These are phyloP conservation scores for Ampelocalamus luodianensis DNA, from an alignment of 176 grass and related monocot genomes.

Conservation along the genomic window DNA sequence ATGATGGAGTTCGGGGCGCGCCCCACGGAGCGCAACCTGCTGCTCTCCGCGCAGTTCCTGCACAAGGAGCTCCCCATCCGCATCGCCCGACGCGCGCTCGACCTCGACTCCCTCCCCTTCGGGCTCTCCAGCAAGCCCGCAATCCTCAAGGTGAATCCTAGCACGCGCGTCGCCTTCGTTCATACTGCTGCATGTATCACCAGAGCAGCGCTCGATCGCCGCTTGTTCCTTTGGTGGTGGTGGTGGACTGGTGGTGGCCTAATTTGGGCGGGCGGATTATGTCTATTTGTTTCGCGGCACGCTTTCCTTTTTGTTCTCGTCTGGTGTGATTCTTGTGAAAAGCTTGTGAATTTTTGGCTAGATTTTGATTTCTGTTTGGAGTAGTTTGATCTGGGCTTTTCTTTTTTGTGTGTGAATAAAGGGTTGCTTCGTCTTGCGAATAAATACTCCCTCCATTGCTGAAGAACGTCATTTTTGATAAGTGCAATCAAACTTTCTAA, in stretches of 20 bases:
- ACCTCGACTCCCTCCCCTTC: conserved; percentile 72
- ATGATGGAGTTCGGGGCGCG: conserved; percentile 89
- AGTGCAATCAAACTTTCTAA: too few relatives aligned
- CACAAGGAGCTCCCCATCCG: conserved; percentile 81
- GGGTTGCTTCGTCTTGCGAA: background rate
- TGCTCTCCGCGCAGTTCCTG: conserved; percentile 80
- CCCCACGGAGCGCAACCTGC: conserved; percentile 61
- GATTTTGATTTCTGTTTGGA: background rate
- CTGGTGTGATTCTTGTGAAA: background rate
- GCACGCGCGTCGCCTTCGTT: background rate
- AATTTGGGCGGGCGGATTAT: background rate
- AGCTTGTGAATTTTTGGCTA: background rate
- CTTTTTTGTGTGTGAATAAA: background rate
- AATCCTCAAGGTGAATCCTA: conserved; percentile 54
- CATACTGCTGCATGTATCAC: background rate
- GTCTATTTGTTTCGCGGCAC: background rate
- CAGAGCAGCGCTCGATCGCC: background rate
- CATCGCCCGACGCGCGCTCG: conserved; percentile 70
- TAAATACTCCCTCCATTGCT: too few relatives aligned
- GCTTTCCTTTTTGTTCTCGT: background rate
- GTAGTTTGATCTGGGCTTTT: background rate
- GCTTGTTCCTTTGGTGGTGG: background rate
- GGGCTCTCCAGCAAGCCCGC: conserved; percentile 69
- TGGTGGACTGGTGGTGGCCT: background rate
- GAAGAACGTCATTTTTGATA: too few relatives aligned